Evolutionary conservation across 2,329 filamentous ascomycete genomes (phyloP), one percentile per base, ranked within the genome.

Genomic region (Diaporthe eres): DNA sequence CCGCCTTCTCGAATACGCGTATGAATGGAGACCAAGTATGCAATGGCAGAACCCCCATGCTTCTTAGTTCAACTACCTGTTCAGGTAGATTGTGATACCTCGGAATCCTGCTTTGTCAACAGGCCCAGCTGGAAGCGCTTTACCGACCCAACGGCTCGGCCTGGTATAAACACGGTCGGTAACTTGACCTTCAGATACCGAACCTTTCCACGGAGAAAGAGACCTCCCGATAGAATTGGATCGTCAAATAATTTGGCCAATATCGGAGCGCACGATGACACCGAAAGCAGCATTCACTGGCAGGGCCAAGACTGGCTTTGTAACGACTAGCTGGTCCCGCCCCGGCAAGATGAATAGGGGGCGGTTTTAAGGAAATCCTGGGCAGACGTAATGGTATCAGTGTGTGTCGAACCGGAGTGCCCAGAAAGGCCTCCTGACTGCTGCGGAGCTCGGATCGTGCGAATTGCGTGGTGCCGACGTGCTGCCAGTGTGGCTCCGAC

Each of bases 341-440:
- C 49, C 13, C 49, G 34, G 34, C 34, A 42, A 55, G 22, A 28
- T 28, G 34, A 25, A 70, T 70, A 70, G 65, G 65, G 65, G 65
- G 13, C 9, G 28, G 65, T 70, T 70, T 55, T 42, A 42, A 70
- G 49, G 65, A 19, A 42, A 28, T 28, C n/a, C 65, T 70, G 65
- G 65, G 65, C 65, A 70, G 65, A 70, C 65, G 65, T 55, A 70
- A 70, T 55, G 49, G 65, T 68, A 53, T 68, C 65, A 68, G 31
- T 68, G 17, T 68, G 12, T 28, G 65, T 39, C 31, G n/a, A 68
- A n/a, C 19, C 25, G 47, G 65, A 39, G 31, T 37, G 28, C 15
- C 65, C 47, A 37, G 31, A 4, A 34, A 37, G 44, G 31, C 65
- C 65, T 68, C 47, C 42, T 67, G 63, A 34, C 25, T 49, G 44